Evolutionary conservation across 345 rosid genomes (phyloP), one percentile per base, ranked within the genome.

Genomic region (Melastoma malabathricum): DNA sequence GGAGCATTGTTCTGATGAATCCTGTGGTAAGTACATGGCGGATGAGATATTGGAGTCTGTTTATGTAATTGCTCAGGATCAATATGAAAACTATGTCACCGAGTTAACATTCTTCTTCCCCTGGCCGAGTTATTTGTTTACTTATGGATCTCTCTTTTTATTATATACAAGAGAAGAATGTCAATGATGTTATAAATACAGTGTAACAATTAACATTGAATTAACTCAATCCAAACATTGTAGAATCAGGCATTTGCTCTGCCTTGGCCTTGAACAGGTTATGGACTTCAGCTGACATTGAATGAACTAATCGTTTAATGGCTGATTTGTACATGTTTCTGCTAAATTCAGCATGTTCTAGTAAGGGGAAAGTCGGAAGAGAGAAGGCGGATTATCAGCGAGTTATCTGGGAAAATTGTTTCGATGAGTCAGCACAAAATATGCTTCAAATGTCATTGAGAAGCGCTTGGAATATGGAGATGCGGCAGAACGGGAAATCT

Each of bases 361-460:
- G 95, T 75, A 76, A 84, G 90, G 67, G 98, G 97, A 31, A 85
- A 72, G 66, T 61, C 90, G 3, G 54, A 60, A 5, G 99, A 93
- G 73, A 79, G 97, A 65, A 61, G 72, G 66, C 73, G 62, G 57
- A 88, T 93, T 60, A 73, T 88, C 53, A 67, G 72, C 74, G 81
- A 93, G 70, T 67, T 93, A 66, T 56, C 69, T 15, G 99, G 99
- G 52, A 80, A 83, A 52, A 71, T 93, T 70, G 84, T 83, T 45
- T 83, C 75, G 55, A 69, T 93, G 94, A 88, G 99, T 66, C 99
- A 93, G 81, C 95, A 93, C 76, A 93, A 93, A n/a, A 60, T 93
- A 79, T 51, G 95, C 97, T 1, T 93, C 99, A 7, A 93, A 93
- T 68, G 97, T 88, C 47, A 74, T 93, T 48, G 99, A 93, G 69